These are phyloP conservation scores for Auriscalpium microsporum DNA, from an alignment of 768 basidiomycete genomes.

Conservation along the genomic window DNA sequence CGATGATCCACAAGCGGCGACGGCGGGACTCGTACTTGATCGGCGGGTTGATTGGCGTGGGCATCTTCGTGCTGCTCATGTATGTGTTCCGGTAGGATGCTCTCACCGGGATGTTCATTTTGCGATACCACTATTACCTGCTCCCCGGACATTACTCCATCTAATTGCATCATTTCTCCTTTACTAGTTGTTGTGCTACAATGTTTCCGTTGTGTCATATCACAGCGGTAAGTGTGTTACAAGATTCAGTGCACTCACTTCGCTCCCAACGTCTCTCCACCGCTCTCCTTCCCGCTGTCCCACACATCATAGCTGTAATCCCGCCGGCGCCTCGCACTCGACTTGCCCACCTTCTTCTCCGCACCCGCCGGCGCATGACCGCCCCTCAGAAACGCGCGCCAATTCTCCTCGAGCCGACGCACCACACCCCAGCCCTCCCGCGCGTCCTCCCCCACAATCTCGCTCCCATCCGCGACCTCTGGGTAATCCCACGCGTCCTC, in stretches of 20 bases:
- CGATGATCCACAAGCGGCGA: conserved; percentile 88
- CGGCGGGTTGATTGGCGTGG: conserved; percentile 81
- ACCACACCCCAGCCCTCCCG: conserved; percentile 55
- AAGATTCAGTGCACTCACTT: too few relatives aligned
- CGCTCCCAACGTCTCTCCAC: background rate
- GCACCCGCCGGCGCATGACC: conserved; percentile 25
- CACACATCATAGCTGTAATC: conserved; percentile 11
- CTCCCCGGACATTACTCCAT: too few relatives aligned
- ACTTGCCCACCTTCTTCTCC: background rate
- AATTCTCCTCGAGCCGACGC: conserved; percentile 60
- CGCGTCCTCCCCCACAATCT: conserved; percentile 14
- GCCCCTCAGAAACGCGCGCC: conserved; percentile 50
- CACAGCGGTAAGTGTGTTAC: too few relatives aligned
- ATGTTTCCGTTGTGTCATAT: too few relatives aligned
- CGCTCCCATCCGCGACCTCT: conserved; percentile 32
- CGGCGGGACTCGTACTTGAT: conserved; percentile 85
- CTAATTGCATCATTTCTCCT: too few relatives aligned
- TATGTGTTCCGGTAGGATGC: conserved; percentile 30
- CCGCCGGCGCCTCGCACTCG: conserved; percentile 9
- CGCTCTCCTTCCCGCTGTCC: conserved; percentile 10
- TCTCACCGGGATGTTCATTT: background rate
- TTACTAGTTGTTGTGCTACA: too few relatives aligned
- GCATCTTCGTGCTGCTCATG: conserved; percentile 53
- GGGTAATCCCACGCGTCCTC: conserved; percentile 35
- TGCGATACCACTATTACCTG: too few relatives aligned